A percentile compares a stretch with the other conserved stretches of the same genome.
These are phyloP conservation scores for Zygoascus meyerae DNA, from an alignment of 1,139 yeast genomes.

Conservation along the genomic window DNA sequence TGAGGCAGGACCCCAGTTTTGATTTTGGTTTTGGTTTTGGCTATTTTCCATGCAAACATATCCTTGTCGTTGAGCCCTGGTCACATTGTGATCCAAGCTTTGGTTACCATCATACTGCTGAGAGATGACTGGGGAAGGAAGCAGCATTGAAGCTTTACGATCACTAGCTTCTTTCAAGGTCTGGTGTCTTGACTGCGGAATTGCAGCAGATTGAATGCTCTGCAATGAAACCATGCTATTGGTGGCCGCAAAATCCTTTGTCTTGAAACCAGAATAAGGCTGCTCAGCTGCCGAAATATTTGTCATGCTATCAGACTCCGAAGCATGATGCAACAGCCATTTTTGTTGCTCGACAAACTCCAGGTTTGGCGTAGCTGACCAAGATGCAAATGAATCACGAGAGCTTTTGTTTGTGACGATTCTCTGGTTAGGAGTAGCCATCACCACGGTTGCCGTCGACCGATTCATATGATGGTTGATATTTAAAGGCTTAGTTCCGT, in stretches of 20 bases:
- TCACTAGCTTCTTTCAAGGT: not conserved
- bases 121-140: constrained; percentile 20
- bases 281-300: not conserved
- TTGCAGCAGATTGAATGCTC: not conserved
- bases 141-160: constrained; percentile 16
- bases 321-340: constrained; percentile 18
- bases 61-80: not conserved
- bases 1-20: not conserved
- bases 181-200: not conserved
- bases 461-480: constrained; percentile 4
- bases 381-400: constrained; percentile 22
- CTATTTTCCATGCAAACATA: constrained; percentile 5
- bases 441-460: constrained; percentile 1
- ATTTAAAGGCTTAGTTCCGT: not conserved
- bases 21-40: too few species aligned
- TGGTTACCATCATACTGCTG: not conserved
- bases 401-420: constrained; percentile 14
- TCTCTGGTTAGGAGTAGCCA: constrained; percentile 1
- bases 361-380: constrained; percentile 20
- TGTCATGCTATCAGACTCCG: not conserved
- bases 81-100: not conserved
- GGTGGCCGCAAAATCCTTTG: not conserved
- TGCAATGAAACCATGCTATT: too few species aligned
- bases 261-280: not conserved
- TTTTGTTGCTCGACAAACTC: constrained; percentile 25